A percentile compares a stretch with the other conserved stretches of the same genome.
Conservation (phyloP, 306 rosid species). For the Acacia melanoxylon region DNA sequence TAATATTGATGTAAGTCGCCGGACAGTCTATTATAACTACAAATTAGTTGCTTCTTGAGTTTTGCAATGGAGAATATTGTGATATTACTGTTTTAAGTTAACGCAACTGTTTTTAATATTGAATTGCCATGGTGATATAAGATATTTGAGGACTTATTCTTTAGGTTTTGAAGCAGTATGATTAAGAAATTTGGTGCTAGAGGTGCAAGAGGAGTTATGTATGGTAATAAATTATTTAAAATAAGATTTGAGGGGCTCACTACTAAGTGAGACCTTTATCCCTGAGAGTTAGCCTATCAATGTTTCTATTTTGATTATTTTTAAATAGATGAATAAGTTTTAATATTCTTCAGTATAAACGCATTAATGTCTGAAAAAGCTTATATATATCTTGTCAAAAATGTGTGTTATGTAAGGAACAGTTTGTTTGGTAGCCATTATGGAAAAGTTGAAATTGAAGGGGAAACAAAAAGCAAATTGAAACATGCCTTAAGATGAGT, state of each 20-base stretch:
- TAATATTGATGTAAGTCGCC: too few species aligned
- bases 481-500: too few species aligned
- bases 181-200: neutral
- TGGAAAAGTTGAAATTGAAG: neutral
- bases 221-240: neutral
- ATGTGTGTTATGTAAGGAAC: neutral
- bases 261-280: neutral
- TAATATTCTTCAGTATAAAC: neutral
- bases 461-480: too few species aligned
- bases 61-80: neutral
- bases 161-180: neutral
- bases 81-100: too few species aligned
- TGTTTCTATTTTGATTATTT: neutral
- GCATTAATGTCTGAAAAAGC: neutral
- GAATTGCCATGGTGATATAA: neutral
- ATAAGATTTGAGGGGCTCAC: neutral
- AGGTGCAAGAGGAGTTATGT: neutral
- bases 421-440: neutral
- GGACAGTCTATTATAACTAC: neutral
- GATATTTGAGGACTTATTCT: neutral
- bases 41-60: too few species aligned
- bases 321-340: neutral
- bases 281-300: neutral
- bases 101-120: neutral
- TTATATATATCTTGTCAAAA: neutral